Base-by-base conservation (phyloP, 306 rosid species). In the Senna siamea region DNA sequence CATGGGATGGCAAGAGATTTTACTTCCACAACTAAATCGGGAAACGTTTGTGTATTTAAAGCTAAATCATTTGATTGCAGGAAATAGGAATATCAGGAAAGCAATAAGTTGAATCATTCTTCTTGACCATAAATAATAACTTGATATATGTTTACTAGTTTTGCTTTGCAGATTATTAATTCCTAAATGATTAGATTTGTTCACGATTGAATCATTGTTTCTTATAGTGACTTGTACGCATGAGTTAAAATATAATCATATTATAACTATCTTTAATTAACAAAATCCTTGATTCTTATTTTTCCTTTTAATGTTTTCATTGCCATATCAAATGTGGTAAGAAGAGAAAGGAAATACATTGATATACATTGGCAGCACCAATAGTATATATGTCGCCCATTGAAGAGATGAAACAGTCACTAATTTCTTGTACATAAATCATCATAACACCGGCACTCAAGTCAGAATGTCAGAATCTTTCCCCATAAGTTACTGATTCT, bases 171-270 rank as follows among this genome's bases (percentile, higher is more conserved):
- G 37, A 32, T 18, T 9, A 38, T 8, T 43, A 72, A 43, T 72
- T 58, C 38, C n/a, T 51, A 10, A 32, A 43, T 43, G 22, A 17
- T 57, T 9, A 28, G 19, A 57, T 72, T 23, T 41, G 22, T n/a
- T n/a, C n/a, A n/a, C n/a, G n/a, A n/a, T 19, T 17, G 10, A 69
- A 44, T 54, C 9, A 53, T 53, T 69, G 74, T 34, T 69, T 59
- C 43, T 59, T 51, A n/a, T 56, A 67, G 12, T 5, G 46, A 67
- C 37, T 28, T 5, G 46, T 57, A 44, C 58, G 50, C 59, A 46
- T 9, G 58, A 37, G 46, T 47, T 32, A 43, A 18, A 48, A n/a
- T 48, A 15, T 2, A 48, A 48, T 48, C 54, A 48, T 48, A 5
- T 48, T 15, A 43, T 32, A 30, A 2, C 28, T 28, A 17, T 44